phyloP scores from a whole-genome alignment of 441 rosid genomes.

The Isatis lusitanica region DNA sequence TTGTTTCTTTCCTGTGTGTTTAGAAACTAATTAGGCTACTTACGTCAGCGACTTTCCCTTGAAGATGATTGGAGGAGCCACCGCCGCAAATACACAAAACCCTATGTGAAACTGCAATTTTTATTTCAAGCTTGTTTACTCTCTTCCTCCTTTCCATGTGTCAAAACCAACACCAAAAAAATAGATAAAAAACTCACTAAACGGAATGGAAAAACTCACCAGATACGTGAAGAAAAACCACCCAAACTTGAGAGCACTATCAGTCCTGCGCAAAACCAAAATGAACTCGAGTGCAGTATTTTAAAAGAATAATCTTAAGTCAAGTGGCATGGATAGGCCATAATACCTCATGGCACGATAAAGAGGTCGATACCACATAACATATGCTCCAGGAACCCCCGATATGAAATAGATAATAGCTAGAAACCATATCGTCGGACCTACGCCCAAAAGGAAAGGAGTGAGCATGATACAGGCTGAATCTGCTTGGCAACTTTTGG shows the following conservation, averaged over 20 bases:
- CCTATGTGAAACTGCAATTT: constrained; percentile 80
- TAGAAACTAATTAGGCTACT: constrained; percentile 13
- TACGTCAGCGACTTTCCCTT: constrained; percentile 95
- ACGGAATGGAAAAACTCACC: constrained; percentile 44
- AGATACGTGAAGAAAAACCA: constrained; percentile 82
- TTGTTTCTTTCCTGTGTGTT: neutral
- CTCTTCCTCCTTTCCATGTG: constrained; percentile 8
- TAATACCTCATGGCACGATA: constrained; percentile 96
- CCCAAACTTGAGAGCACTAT: constrained; percentile 94
- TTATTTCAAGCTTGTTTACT: neutral
- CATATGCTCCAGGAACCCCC: constrained; percentile 73
- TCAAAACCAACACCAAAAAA: neutral
- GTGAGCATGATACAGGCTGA: constrained; percentile 3
- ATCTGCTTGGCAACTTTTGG: constrained; percentile 14
- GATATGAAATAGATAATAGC: constrained; percentile 89
- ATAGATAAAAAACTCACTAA: neutral
- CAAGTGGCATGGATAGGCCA: constrained; percentile 9
- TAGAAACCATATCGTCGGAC: constrained; percentile 91
- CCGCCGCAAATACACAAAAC: constrained; percentile 83
- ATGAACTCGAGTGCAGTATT: constrained; percentile 13
- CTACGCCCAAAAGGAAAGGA: constrained; percentile 41
- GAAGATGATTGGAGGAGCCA: constrained; percentile 94
- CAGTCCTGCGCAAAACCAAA: constrained; percentile 70
- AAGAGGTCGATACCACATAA: constrained; percentile 93
- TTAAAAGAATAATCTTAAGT: constrained; percentile 25